Evolutionary conservation across 345 rosid genomes (phyloP).

Genomic region (Euphorbia peplus): DNA sequence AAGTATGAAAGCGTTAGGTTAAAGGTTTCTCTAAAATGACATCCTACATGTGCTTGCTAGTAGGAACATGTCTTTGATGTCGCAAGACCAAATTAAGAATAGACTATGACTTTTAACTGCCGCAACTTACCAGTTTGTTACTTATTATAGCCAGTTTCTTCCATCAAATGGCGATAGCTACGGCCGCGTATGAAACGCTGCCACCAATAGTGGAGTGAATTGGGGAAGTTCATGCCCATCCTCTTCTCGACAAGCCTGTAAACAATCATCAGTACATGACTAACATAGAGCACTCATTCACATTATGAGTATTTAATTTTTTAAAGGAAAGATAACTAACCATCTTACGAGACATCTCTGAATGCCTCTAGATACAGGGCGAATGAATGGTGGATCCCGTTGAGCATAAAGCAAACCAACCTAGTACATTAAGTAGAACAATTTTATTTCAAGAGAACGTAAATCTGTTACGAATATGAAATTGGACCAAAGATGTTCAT

Average conservation of each 20-base stretch:
- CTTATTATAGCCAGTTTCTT: conserved; percentile 47
- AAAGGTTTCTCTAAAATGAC: not conserved
- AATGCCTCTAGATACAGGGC: conserved; percentile 78
- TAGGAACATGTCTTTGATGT: not conserved
- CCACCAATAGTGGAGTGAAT: conserved; percentile 53
- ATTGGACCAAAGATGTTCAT: not conserved
- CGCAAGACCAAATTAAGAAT: not conserved
- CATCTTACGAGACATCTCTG: conserved; percentile 93
- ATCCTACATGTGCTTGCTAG: not conserved
- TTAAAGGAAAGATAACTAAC: conserved; percentile 31
- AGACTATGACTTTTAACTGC: not conserved
- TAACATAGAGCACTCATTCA: not conserved
- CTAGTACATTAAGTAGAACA: conserved; percentile 30
- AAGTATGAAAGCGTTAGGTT: not conserved
- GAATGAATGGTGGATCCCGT: conserved; percentile 82
- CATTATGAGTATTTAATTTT: not conserved
- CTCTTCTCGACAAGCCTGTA: conserved; percentile 78
- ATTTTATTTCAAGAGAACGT: not conserved
- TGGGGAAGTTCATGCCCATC: conserved; percentile 54
- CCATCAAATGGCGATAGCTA: conserved; percentile 89
- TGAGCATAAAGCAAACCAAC: conserved; percentile 88
- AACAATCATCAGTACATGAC: conserved; percentile 16
- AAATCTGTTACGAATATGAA: not conserved
- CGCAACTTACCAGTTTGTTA: conserved; percentile 22
- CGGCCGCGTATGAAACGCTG: conserved; percentile 76